Percentiles rank a stretch among this genome's conserved stretches.
These are phyloP conservation scores for Trypanosoma lewisi DNA, from an alignment of 208 protist species.

Conservation along the genomic window DNA sequence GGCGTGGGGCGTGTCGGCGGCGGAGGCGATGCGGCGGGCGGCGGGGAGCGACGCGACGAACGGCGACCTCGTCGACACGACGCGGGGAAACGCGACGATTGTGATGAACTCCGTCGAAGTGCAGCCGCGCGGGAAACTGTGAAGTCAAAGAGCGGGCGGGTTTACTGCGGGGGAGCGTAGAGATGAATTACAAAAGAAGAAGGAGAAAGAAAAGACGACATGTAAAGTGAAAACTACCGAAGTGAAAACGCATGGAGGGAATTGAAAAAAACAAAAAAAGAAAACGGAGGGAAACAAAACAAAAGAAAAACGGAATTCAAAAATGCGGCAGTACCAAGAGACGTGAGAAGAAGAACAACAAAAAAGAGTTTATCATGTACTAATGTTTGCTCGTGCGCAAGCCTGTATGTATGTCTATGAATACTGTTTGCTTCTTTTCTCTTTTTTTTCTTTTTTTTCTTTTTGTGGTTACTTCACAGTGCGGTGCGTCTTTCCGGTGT, in stretches of 20 bases:
- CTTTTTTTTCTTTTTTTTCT: constrained; percentile 15
- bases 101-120: constrained; percentile 54
- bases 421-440: constrained; percentile 16
- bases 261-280: constrained; percentile 16
- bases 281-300: neutral
- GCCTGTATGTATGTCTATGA: no score
- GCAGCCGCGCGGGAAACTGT: no score
- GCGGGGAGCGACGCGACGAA: constrained; percentile 66
- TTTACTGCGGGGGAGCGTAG: no score
- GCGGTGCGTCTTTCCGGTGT: no score
- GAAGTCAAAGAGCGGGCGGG: no score
- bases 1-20: constrained; percentile 52
- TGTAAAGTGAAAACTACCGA: neutral
- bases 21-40: constrained; percentile 57
- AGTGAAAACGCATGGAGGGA: neutral
- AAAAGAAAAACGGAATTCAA: neutral
- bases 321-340: neutral
- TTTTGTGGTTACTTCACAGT: neutral
- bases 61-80: constrained; percentile 70
- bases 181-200: neutral
- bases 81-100: constrained; percentile 42
- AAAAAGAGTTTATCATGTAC: neutral
- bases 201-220: neutral
- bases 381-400: neutral
- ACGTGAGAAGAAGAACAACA: neutral